Conservation (phyloP, 2,329 filamentous ascomycete genomes). For the Dendryphion nanum region DNA sequence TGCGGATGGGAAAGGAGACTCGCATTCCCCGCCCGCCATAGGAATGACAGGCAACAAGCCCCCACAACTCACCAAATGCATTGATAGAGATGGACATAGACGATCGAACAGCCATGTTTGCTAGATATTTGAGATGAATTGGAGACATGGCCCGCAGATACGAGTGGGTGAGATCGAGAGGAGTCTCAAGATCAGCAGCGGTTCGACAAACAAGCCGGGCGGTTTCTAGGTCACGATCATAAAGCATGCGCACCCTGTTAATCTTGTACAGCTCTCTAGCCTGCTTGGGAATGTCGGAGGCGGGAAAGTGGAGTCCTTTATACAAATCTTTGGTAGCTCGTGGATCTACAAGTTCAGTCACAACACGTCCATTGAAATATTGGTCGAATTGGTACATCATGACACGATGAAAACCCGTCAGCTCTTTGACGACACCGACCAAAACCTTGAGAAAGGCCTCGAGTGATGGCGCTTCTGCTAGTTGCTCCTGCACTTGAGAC, state of each 20-base stretch:
- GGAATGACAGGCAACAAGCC: conserved; percentile 79
- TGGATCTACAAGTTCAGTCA: conserved; percentile 83
- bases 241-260: conserved; percentile 84
- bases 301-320: conserved; percentile 84
- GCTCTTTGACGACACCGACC: conserved; percentile 81
- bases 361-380: conserved; percentile 78
- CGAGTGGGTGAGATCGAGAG: conserved; percentile 79
- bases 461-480: conserved; percentile 69
- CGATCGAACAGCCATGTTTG: conserved; percentile 86
- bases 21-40: conserved; percentile 79
- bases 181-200: conserved; percentile 68
- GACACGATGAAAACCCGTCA: conserved; percentile 87
- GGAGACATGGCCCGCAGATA: conserved; percentile 89
- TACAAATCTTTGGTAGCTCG: conserved; percentile 77
- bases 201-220: conserved; percentile 79
- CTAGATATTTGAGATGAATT: conserved; percentile 82
- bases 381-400: conserved; percentile 93
- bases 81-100: conserved; percentile 95
- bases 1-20: conserved; percentile 87
- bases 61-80: conserved; percentile 82
- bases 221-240: conserved; percentile 78
- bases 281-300: conserved; percentile 81
- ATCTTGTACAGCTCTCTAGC: conserved; percentile 85
- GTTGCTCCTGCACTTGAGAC: conserved; percentile 86
- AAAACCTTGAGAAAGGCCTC: conserved; percentile 76